These are phyloP conservation scores for Ophiocordyceps camponoti-floridani DNA, from an alignment of 2,329 filamentous ascomycete genomes.

Conservation along the genomic window DNA sequence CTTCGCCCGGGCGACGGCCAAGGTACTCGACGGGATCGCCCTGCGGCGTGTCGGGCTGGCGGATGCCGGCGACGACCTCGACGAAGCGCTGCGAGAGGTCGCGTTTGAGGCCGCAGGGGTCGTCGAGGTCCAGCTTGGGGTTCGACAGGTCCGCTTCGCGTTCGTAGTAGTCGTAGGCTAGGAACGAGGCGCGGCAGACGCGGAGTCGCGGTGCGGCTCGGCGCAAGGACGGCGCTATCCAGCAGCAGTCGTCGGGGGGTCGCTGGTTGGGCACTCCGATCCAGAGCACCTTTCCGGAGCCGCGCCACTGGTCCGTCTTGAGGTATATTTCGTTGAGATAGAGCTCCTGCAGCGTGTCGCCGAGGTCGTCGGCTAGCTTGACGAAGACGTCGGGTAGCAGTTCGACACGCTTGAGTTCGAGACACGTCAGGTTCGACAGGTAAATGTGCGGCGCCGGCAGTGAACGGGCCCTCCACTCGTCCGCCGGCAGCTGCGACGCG, in stretches of 20 bases:
- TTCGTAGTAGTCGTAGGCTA: slow-evolving; percentile 24
- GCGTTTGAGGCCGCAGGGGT: slow-evolving; percentile 22
- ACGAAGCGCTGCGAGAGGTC: slow-evolving; percentile 26
- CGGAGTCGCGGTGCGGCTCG: slow-evolving; percentile 16
- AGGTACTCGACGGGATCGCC: slow-evolving; percentile 17
- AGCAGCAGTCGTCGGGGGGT: slow-evolving; percentile 16
- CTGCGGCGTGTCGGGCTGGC: slow-evolving; percentile 16
- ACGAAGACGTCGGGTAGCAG: slow-evolving; percentile 18
- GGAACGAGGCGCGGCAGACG: slow-evolving; percentile 23
- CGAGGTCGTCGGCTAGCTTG: slow-evolving; percentile 15
- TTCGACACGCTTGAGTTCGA: slow-evolving; percentile 25
- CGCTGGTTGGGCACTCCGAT: slow-evolving; percentile 24
- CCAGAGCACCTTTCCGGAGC: slow-evolving; percentile 21
- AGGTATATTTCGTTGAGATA: slow-evolving; percentile 27
- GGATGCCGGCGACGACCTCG: slow-evolving; percentile 22
- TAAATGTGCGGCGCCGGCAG: slow-evolving; percentile 18
- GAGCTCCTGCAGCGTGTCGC: slow-evolving; percentile 22
- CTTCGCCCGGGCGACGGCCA: slow-evolving; percentile 10
- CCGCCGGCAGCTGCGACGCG: slow-evolving; percentile 14
- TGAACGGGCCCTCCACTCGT: slow-evolving; percentile 21
- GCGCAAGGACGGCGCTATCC: slow-evolving; percentile 24
- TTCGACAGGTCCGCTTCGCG: slow-evolving; percentile 11
- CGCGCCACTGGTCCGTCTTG: slow-evolving; percentile 19
- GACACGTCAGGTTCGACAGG: slow-evolving; percentile 18
- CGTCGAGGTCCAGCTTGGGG: slow-evolving; percentile 20